Percentiles rank a stretch among this genome's conserved stretches.
Conservation (phyloP, 2,329 filamentous ascomycete species). For the Coleophoma crateriformis region DNA sequence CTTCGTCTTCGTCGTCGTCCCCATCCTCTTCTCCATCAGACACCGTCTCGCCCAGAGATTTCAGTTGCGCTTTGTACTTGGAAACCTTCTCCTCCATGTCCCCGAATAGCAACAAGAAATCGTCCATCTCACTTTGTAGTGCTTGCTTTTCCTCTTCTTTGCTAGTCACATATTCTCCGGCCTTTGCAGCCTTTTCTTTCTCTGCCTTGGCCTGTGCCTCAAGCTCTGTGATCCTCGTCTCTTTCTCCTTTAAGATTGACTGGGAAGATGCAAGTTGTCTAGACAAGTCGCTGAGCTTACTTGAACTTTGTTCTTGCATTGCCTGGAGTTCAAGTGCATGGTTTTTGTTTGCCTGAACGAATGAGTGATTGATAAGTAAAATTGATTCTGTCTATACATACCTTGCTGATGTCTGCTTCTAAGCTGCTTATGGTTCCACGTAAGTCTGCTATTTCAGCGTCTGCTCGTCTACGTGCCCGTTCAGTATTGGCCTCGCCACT, state of each 20-base stretch:
- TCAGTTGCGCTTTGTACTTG: constrained; percentile 54
- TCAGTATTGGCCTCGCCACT: constrained; percentile 43
- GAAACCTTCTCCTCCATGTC: constrained; percentile 74
- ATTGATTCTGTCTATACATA: constrained; percentile 18
- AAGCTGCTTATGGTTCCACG: constrained; percentile 54
- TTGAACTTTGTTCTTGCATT: constrained; percentile 43
- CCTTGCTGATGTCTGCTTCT: constrained; percentile 58
- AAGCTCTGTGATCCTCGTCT: constrained; percentile 40
- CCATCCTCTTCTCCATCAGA: constrained; percentile 72
- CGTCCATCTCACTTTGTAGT: constrained; percentile 70
- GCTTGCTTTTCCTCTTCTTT: constrained; percentile 58
- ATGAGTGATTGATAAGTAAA: background rate
- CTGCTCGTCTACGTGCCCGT: constrained; percentile 40
- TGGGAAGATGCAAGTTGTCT: background rate
- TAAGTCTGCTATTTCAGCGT: constrained; percentile 59
- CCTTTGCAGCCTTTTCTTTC: constrained; percentile 27
- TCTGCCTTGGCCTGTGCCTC: constrained; percentile 20
- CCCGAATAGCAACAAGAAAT: constrained; percentile 74
- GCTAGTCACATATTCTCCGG: constrained; percentile 19
- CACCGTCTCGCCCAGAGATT: constrained; percentile 63
- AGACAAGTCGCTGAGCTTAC: constrained; percentile 24
- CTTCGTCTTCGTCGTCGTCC: constrained; percentile 19
- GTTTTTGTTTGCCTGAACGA: constrained; percentile 48
- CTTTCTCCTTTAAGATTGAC: background rate
- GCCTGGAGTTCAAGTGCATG: constrained; percentile 55